Evolutionary conservation across 805 yeast genomes (phyloP).

Genomic region (Lipomyces anomalus): DNA sequence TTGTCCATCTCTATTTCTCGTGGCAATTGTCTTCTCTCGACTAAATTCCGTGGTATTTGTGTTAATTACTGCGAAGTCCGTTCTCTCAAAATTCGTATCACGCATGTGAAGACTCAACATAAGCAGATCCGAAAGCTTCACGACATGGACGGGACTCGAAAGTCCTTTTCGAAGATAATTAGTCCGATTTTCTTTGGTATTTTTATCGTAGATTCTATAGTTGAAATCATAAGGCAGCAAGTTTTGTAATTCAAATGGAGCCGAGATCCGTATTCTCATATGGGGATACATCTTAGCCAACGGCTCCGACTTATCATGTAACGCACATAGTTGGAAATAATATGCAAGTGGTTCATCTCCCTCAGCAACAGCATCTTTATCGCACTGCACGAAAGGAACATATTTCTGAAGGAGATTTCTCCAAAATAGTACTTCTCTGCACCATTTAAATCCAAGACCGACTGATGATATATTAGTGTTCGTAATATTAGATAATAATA

Average conservation of each 20-base stretch:
- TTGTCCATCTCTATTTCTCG: conserved; percentile 63
- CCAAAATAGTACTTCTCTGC: conserved; percentile 62
- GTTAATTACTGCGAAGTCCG: conserved; percentile 67
- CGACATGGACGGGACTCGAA: conserved; percentile 72
- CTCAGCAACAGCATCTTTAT: conserved; percentile 35
- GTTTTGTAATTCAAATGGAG: conserved; percentile 83
- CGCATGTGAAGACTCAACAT: conserved; percentile 54
- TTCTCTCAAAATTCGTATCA: conserved; percentile 55
- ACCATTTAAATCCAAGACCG: conserved; percentile 56
- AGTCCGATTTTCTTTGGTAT: conserved; percentile 59
- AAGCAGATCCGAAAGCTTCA: conserved; percentile 63
- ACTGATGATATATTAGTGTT: not conserved
- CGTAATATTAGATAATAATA: not conserved
- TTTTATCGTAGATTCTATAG: conserved; percentile 72
- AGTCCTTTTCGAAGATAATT: conserved; percentile 59
- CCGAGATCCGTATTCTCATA: conserved; percentile 65
- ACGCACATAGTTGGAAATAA: conserved; percentile 69
- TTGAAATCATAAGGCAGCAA: conserved; percentile 74
- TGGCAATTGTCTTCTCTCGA: conserved; percentile 47
- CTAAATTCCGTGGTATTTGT: conserved; percentile 48
- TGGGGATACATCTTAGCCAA: conserved; percentile 76
- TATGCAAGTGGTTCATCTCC: conserved; percentile 37
- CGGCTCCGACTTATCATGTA: conserved; percentile 60
- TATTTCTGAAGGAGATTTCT: conserved; percentile 42
- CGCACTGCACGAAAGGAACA: conserved; percentile 58